Evolutionary conservation across 345 rosid species (phyloP).

Genomic region (Reutealis trisperma): DNA sequence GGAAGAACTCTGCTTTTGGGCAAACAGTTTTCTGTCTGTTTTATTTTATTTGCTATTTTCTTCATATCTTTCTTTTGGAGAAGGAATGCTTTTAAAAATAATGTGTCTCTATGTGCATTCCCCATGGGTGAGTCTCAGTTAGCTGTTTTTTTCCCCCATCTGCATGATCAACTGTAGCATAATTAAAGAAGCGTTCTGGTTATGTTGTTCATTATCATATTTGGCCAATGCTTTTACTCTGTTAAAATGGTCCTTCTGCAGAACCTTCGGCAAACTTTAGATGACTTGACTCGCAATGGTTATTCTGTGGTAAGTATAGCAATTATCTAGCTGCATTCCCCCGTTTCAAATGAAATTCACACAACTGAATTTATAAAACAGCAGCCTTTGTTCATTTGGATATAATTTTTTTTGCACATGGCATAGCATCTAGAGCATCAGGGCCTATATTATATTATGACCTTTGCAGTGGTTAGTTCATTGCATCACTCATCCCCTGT

Average conservation of each 20-base stretch:
- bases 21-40: neutral
- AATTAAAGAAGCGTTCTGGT: neutral
- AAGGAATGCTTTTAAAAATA: neutral
- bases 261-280: slow-evolving; percentile 98
- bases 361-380: neutral
- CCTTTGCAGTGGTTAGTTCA: neutral
- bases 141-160: neutral
- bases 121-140: neutral
- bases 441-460: neutral
- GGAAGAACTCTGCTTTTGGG: neutral
- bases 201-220: slow-evolving; percentile 1
- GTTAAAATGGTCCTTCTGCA: slow-evolving; percentile 40
- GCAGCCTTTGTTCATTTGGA: neutral
- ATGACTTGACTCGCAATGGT: slow-evolving; percentile 83
- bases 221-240: slow-evolving; percentile 4
- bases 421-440: neutral
- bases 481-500: neutral
- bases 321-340: neutral
- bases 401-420: neutral
- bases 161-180: neutral
- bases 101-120: neutral
- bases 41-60: neutral
- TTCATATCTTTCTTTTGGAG: neutral
- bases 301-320: slow-evolving; percentile 78
- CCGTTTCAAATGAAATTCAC: neutral